Evolutionary conservation across 1,284 basidiomycete genomes (phyloP), one percentile per base, ranked within the genome.

Genomic region (Apiotrichum veenhuisii): DNA sequence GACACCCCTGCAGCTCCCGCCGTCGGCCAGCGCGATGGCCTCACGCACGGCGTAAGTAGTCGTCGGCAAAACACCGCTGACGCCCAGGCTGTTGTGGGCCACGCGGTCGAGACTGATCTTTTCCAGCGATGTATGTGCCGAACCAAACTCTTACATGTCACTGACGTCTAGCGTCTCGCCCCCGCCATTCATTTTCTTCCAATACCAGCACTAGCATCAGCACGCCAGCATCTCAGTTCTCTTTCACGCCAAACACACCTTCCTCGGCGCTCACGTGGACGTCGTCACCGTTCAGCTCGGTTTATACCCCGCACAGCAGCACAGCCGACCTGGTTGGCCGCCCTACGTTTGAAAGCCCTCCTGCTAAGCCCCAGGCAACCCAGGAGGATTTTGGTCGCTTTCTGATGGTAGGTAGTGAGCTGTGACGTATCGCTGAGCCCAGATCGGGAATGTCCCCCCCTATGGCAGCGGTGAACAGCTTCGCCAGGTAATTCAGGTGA

Each of bases 361-460:
- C 7, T 12, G 3, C 18, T 18, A 23, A 30, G 3, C 38, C 22
- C 12, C 43, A 49, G 22, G 53, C 55, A 17, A 56, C 46, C 2
- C 54, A 56, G 22, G 54, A 64, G 23, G 61, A 61, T 0, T 23
- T 64, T 17, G 70, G 66, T 9, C 58, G 66, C 38, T 70, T 64
- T 42, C 56, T 73, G 2, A 37, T 71, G 48, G 71, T 68, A 36
- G 49, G 65, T 62, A 2, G 7, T 27, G 34, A 36, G 5, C 18
- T 33, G 17, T 17, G n/a, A 18, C 8, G 7, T 26, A 20, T 44
- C 36, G 17, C 15, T 30, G 30, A n/a, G n/a, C n/a, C n/a, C 51
- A 70, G 69, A 64, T 73, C 42, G 53, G 48, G 12, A 48, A 64
- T 34, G 40, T 72, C 5, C 71, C 73, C 5, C 34, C 17, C n/a